These are phyloP conservation scores for Trematosphaeria pertusa DNA, from an alignment of 2,329 filamentous ascomycete genomes.

Conservation along the genomic window DNA sequence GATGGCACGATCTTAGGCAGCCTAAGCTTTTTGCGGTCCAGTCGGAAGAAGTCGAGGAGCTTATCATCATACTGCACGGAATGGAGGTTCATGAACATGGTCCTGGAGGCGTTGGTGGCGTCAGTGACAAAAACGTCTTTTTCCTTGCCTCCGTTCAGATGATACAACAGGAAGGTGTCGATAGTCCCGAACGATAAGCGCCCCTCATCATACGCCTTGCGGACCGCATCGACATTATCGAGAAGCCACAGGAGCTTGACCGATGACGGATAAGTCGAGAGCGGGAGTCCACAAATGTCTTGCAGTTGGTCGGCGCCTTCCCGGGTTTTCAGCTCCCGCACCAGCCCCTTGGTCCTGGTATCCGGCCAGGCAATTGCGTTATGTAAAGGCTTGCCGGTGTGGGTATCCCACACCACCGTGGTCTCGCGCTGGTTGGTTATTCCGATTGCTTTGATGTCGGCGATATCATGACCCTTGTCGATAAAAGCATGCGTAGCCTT, in stretches of 20 bases:
- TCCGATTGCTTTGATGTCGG: slow-evolving; percentile 77
- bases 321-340: slow-evolving; percentile 75
- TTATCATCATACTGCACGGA: slow-evolving; percentile 80
- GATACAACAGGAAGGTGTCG: slow-evolving; percentile 87
- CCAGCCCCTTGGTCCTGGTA: slow-evolving; percentile 77
- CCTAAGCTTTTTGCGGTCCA: slow-evolving; percentile 73
- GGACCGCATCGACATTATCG: slow-evolving; percentile 72
- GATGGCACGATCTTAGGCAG: slow-evolving; percentile 87
- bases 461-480: slow-evolving; percentile 69
- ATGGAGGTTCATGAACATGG: slow-evolving; percentile 92
- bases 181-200: slow-evolving; percentile 85
- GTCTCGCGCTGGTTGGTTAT: slow-evolving; percentile 94
- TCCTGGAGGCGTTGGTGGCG: slow-evolving; percentile 85
- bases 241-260: slow-evolving; percentile 87
- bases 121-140: slow-evolving; percentile 81
- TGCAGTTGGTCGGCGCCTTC: slow-evolving; percentile 72
- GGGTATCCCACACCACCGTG: slow-evolving; percentile 81
- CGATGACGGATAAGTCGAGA: slow-evolving; percentile 88
- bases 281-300: slow-evolving; percentile 77
- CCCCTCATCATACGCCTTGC: slow-evolving; percentile 76
- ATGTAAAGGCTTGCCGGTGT: slow-evolving; percentile 79
- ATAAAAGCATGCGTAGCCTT: slow-evolving; percentile 75
- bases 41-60: slow-evolving; percentile 78
- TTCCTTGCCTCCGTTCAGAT: slow-evolving; percentile 75
- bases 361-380: slow-evolving; percentile 93